Percentiles rank a stretch among this genome's conserved stretches.
Conservation (phyloP, 2,329 filamentous ascomycete species). For the Chaetomium globosum region DNA sequence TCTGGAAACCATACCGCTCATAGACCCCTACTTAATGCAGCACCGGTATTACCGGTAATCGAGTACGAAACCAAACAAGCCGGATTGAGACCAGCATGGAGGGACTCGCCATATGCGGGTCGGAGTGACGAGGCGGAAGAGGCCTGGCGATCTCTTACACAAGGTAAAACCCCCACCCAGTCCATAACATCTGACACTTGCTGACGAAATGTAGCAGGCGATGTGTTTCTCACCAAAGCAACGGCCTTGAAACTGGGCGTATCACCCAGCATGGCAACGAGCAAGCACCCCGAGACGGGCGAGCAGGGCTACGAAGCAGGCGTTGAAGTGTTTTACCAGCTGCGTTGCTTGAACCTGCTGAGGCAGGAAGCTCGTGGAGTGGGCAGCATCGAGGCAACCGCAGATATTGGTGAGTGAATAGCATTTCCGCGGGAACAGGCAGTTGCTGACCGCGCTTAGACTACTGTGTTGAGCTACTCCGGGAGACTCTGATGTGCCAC, state of each 20-base stretch:
- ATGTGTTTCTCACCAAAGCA: background rate
- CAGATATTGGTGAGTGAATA: background rate
- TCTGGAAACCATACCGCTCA: background rate
- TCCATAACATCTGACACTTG: background rate
- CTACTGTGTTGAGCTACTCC: conserved; percentile 8
- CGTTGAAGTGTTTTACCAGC: conserved; percentile 1
- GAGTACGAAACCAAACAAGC: background rate
- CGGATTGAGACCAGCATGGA: background rate
- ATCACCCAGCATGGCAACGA: background rate
- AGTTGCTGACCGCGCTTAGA: background rate
- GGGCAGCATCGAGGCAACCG: too few relatives aligned
- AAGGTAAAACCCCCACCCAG: background rate
- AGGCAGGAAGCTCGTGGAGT: background rate
- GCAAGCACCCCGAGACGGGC: background rate
- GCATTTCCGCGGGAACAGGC: too few relatives aligned
- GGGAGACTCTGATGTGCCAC: conserved; percentile 7
- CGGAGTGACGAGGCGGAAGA: background rate
- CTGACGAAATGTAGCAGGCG: background rate
- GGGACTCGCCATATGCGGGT: background rate
- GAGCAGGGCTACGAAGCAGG: background rate
- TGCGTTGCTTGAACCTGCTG: background rate
- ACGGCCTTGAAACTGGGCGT: background rate
- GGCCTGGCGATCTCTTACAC: background rate
- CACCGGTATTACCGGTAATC: background rate
- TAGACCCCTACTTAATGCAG: background rate